Percentiles rank a stretch among this genome's conserved stretches.
Conservation (phyloP, 2,329 filamentous ascomycete species). For the Aspergillus luchuensis region DNA sequence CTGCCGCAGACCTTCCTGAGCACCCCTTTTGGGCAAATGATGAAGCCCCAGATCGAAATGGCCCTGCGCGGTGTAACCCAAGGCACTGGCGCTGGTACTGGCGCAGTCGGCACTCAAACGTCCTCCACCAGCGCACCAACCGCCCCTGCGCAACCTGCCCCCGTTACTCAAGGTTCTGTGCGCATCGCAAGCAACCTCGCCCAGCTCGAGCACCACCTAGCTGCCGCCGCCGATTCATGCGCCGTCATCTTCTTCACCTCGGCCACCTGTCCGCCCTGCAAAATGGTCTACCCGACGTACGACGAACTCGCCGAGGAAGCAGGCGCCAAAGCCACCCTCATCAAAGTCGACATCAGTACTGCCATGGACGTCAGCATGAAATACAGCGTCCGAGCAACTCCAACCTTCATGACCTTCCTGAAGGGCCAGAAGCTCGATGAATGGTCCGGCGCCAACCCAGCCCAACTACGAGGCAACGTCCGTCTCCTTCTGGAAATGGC, state of each 20-base stretch:
- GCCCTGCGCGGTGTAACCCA: slow-evolving; percentile 66
- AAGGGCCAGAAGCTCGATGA: slow-evolving; percentile 73
- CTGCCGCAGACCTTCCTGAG: slow-evolving; percentile 83
- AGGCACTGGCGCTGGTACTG: slow-evolving; percentile 50
- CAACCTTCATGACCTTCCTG: slow-evolving; percentile 85
- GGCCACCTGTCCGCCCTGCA: slow-evolving; percentile 82
- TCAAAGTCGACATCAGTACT: slow-evolving; percentile 78
- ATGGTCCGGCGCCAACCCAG: slow-evolving; percentile 76
- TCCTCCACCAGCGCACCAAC: slow-evolving; percentile 20
- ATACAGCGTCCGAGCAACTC: slow-evolving; percentile 74
- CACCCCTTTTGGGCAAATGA: slow-evolving; percentile 85
- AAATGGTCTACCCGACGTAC: slow-evolving; percentile 76
- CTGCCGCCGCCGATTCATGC: slow-evolving; percentile 64
- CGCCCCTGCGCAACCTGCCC: slow-evolving; percentile 8
- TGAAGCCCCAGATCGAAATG: slow-evolving; percentile 72
- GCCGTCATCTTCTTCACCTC: slow-evolving; percentile 93
- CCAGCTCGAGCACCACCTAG: slow-evolving; percentile 64
- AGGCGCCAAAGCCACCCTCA: slow-evolving; percentile 67
- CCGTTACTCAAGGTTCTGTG: slow-evolving; percentile 51
- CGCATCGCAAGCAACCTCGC: slow-evolving; percentile 61
- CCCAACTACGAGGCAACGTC: slow-evolving; percentile 69
- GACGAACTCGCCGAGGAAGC: slow-evolving; percentile 76
- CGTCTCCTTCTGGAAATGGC: slow-evolving; percentile 74
- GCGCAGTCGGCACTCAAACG: slow-evolving; percentile 24
- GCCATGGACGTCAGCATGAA: slow-evolving; percentile 65